Evolutionary conservation across 495 filamentous ascomycete species (phyloP).

Genomic region (Xanthoparmelia taractica): DNA sequence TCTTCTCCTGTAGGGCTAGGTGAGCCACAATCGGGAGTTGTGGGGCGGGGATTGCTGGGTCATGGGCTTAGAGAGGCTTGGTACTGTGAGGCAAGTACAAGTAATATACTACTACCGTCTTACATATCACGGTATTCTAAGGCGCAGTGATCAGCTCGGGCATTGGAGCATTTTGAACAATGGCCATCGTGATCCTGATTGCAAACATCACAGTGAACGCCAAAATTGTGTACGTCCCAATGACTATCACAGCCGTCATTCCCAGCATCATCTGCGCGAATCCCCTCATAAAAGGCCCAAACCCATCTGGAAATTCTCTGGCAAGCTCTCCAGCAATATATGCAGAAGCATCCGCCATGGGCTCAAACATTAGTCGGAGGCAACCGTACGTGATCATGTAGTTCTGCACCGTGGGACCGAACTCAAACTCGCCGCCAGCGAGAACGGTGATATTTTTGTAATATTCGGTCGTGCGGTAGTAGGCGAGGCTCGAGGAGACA

Average conservation of each 20-base stretch:
- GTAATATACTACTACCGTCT: too few species aligned
- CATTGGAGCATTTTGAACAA: background rate
- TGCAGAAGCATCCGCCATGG: background rate
- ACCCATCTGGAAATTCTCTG: background rate
- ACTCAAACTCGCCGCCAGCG: background rate
- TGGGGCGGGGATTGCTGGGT: too few species aligned
- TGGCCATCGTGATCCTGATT: background rate
- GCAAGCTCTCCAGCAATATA: too few species aligned
- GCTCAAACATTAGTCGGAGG: background rate
- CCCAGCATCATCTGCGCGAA: background rate
- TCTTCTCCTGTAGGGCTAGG: too few species aligned
- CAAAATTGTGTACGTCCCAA: background rate
- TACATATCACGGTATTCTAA: too few species aligned
- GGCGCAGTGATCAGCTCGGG: background rate
- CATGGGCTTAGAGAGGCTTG: too few species aligned
- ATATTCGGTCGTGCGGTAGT: background rate
- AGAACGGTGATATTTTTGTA: background rate
- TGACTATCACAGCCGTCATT: background rate
- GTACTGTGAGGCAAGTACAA: too few species aligned
- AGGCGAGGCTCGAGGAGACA: background rate
- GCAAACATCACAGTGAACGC: background rate
- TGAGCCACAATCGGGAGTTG: too few species aligned
- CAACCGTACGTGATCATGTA: background rate
- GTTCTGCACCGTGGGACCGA: background rate
- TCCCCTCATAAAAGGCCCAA: background rate